Evolutionary conservation across 148 eudicot species (phyloP).

Genomic region (Pouteria glomerata): DNA sequence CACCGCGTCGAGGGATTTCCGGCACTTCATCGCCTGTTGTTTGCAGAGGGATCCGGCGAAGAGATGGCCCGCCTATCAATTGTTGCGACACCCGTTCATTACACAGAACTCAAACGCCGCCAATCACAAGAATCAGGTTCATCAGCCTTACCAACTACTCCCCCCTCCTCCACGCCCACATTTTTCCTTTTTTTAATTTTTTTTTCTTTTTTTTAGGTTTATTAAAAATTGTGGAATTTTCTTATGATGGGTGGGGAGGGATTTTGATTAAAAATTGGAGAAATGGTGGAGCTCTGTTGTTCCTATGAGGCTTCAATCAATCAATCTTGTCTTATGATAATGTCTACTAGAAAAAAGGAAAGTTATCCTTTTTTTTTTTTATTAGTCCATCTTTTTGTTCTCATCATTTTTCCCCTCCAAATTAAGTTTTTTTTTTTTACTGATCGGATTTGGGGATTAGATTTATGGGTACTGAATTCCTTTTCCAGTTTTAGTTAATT

Average conservation of each 20-base stretch:
- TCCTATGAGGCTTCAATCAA: neutral
- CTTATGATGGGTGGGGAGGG: neutral
- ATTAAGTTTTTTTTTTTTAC: neutral
- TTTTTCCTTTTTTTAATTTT: conserved; percentile 21
- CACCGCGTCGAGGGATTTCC: conserved; percentile 37
- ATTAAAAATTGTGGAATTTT: conserved; percentile 11
- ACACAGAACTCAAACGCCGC: conserved; percentile 13
- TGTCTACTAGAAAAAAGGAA: neutral
- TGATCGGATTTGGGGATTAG: neutral
- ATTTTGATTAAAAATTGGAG: neutral
- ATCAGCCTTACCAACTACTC: conserved; percentile 40
- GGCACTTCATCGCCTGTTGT: conserved; percentile 66
- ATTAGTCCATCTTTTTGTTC: neutral
- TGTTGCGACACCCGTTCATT: conserved; percentile 58
- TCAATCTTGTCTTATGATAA: neutral
- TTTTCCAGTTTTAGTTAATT: neutral
- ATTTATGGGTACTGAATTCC: neutral
- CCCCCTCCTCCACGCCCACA: conserved; percentile 59
- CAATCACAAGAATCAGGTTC: conserved; percentile 30
- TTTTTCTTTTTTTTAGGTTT: neutral
- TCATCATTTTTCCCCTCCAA: neutral
- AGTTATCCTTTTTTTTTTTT: too few species aligned
- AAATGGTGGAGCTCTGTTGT: neutral
- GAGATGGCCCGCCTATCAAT: conserved; percentile 52
- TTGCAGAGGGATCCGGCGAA: conserved; percentile 66